Evolutionary conservation across 768 basidiomycete species (phyloP).

Genomic region (Boletus sp.): DNA sequence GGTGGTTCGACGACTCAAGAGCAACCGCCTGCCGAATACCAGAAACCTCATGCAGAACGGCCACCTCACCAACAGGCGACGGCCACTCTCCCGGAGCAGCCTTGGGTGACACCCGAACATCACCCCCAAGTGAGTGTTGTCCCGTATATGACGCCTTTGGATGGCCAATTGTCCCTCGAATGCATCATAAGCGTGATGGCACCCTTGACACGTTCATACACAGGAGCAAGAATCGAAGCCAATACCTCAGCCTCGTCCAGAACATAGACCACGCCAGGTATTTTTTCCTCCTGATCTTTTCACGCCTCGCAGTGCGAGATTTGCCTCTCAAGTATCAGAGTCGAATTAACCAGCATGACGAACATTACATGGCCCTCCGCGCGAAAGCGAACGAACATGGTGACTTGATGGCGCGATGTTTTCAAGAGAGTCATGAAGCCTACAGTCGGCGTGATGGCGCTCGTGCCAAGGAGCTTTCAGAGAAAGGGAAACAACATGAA

Average conservation of each 20-base stretch:
- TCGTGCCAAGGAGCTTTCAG: conserved; percentile 76
- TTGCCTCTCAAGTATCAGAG: conserved; percentile 46
- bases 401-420: conserved; percentile 70
- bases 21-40: conserved; percentile 2
- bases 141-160: background rate
- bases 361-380: conserved; percentile 67
- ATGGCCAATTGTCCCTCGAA: background rate
- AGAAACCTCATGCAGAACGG: conserved; percentile 4
- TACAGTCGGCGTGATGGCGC: conserved; percentile 74
- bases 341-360: conserved; percentile 65
- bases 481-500: conserved; percentile 78
- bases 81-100: background rate
- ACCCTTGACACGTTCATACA: conserved; percentile 1
- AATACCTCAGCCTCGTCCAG: conserved; percentile 14
- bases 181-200: conserved; percentile 2
- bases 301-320: background rate
- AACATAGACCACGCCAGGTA: conserved; percentile 20
- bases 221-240: conserved; percentile 20
- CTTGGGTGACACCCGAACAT: conserved; percentile 1
- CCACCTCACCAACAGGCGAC: conserved; percentile 11
- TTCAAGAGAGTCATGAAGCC: conserved; percentile 72
- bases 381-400: conserved; percentile 77
- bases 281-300: background rate
- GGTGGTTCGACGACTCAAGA: conserved; percentile 20
- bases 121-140: conserved; percentile 16